Evolutionary conservation across 345 rosid species (phyloP).

Genomic region (Clausena lansium): DNA sequence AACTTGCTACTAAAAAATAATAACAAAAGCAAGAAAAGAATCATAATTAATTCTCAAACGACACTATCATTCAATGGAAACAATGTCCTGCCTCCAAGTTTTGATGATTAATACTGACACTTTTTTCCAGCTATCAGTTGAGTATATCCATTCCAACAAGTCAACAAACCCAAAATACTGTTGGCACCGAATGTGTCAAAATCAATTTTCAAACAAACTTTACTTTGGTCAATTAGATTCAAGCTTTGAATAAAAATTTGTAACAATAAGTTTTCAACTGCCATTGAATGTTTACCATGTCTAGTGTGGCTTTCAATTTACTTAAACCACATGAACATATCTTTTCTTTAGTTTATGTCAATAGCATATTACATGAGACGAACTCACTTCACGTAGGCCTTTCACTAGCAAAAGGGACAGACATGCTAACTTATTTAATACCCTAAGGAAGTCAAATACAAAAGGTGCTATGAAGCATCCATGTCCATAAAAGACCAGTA

Average conservation of each 20-base stretch:
- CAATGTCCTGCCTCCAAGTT: neutral
- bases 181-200: neutral
- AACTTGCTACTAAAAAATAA: neutral
- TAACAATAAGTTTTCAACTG: neutral
- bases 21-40: neutral
- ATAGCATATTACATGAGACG: neutral
- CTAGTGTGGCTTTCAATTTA: neutral
- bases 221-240: neutral
- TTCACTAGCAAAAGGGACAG: neutral
- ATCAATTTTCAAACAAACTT: neutral
- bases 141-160: neutral
- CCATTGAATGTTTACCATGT: neutral
- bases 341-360: neutral
- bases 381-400: neutral
- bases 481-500: neutral
- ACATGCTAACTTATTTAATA: neutral
- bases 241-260: neutral
- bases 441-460: neutral
- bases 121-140: neutral
- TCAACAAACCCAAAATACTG: neutral
- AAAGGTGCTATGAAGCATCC: neutral
- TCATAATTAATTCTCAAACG: neutral
- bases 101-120: neutral
- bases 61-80: slow-evolving; percentile 2
- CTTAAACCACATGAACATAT: neutral